Evolutionary conservation across 768 basidiomycete species (phyloP).

Genomic region (Rhodocollybia butyracea): DNA sequence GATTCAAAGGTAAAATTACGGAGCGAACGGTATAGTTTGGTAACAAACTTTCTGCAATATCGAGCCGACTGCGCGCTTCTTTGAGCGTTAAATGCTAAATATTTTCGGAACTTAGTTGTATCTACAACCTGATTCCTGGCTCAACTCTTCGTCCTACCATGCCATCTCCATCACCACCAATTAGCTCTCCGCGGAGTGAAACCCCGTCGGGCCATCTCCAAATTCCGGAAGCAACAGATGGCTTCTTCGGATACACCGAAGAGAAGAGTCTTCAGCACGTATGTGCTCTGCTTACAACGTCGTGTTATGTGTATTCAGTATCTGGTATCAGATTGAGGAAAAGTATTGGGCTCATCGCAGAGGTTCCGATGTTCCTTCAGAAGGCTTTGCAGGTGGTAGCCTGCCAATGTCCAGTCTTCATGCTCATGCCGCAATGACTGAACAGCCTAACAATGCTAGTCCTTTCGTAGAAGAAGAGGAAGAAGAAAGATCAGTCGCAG

Average conservation of each 20-base stretch:
- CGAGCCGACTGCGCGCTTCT: no score
- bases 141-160: not conserved
- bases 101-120: not conserved
- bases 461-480: slow-evolving; percentile 31
- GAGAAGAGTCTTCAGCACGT: slow-evolving; percentile 77
- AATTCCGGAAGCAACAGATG: slow-evolving; percentile 59
- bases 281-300: slow-evolving; percentile 21
- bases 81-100: not conserved
- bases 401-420: slow-evolving; percentile 36
- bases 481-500: slow-evolving; percentile 15
- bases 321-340: slow-evolving; percentile 59
- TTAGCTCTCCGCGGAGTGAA: not conserved
- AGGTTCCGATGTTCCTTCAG: slow-evolving; percentile 50
- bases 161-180: not conserved
- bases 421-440: slow-evolving; percentile 22
- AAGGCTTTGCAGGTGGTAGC: slow-evolving; percentile 32
- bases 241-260: slow-evolving; percentile 77
- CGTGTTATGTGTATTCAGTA: not conserved
- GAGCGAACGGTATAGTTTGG: no score
- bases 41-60: no score
- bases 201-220: slow-evolving; percentile 19
- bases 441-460: slow-evolving; percentile 12
- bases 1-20: no score
- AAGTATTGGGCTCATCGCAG: slow-evolving; percentile 67
- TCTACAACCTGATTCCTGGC: no score